phyloP scores from a whole-genome alignment of 75 land plant genomes.

The Gnetum montanum region DNA sequence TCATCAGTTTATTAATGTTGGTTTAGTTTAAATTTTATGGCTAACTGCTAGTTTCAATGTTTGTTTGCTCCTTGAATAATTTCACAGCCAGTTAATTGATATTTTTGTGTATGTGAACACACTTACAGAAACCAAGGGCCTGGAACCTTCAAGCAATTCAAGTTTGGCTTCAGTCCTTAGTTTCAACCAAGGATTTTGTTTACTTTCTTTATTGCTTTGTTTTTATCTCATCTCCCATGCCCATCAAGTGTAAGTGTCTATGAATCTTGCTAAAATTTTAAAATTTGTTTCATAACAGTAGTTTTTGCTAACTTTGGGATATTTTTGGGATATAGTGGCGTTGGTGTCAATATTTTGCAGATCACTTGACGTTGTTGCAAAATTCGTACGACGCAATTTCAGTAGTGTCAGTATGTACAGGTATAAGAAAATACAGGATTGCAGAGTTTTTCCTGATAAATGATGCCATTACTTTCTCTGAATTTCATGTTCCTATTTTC shows the following conservation, averaged over 20 bases:
- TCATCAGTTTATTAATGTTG: no score
- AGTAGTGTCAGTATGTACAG: constrained; percentile 62
- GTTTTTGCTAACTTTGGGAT: constrained; percentile 3
- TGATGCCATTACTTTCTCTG: no score
- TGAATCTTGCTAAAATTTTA: not conserved
- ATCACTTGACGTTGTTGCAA: constrained; percentile 64
- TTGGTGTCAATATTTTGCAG: constrained; percentile 71
- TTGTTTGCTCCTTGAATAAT: no score
- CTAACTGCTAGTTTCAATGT: no score
- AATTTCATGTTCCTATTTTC: no score
- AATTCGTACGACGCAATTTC: constrained; percentile 73
- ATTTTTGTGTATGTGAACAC: no score
- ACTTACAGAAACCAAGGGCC: constrained; percentile 72
- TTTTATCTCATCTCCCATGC: constrained; percentile 58
- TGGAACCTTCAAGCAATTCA: constrained; percentile 82
- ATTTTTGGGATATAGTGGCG: constrained; percentile 52
- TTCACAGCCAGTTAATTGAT: no score
- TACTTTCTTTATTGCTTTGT: constrained; percentile 58
- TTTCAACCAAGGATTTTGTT: constrained; percentile 75
- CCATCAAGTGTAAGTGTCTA: constrained; percentile 56
- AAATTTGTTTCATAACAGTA: not conserved
- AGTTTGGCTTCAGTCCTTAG: constrained; percentile 70
- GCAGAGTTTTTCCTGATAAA: no score
- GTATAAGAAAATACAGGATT: no score
- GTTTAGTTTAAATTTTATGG: no score